These are phyloP conservation scores for Ceratocystis colombiana DNA, from an alignment of 2,329 filamentous ascomycete species.

Conservation along the genomic window DNA sequence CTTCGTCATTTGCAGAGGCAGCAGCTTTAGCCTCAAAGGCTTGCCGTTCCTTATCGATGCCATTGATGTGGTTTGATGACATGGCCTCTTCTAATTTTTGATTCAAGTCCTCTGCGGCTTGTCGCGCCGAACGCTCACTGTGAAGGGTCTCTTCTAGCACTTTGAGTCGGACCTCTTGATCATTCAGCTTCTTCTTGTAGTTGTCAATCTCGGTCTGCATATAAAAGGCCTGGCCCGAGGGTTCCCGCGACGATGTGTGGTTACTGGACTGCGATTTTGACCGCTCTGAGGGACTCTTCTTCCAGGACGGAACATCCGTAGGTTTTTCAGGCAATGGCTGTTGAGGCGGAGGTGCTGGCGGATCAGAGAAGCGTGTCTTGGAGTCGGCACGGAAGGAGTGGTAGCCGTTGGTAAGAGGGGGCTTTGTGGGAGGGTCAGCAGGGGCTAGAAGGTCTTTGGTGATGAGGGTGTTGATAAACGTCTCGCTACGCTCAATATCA, in stretches of 20 bases:
- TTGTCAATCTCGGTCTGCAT: constrained; percentile 75
- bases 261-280: constrained; percentile 44
- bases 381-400: constrained; percentile 57
- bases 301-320: constrained; percentile 58
- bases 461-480: constrained; percentile 68
- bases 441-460: constrained; percentile 58
- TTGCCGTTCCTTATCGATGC: constrained; percentile 10
- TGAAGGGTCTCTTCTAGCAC: constrained; percentile 65
- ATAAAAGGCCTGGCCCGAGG: constrained; percentile 63
- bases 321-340: constrained; percentile 91
- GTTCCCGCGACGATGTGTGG: constrained; percentile 36
- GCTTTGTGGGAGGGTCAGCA: constrained; percentile 39
- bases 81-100: constrained; percentile 52
- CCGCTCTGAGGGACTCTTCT: constrained; percentile 65
- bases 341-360: constrained; percentile 84
- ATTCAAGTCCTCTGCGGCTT: constrained; percentile 73
- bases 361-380: constrained; percentile 81
- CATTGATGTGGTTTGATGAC: constrained; percentile 11
- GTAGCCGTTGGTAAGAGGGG: constrained; percentile 39
- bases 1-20: constrained; percentile 31
- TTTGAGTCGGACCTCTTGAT: constrained; percentile 26
- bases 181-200: constrained; percentile 72
- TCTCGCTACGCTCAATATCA: constrained; percentile 70
- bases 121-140: constrained; percentile 70
- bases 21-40: constrained; percentile 11